Evolutionary conservation across 495 filamentous ascomycete genomes (phyloP), one percentile per base, ranked within the genome.

Genomic region (Xylaria palmicola): DNA sequence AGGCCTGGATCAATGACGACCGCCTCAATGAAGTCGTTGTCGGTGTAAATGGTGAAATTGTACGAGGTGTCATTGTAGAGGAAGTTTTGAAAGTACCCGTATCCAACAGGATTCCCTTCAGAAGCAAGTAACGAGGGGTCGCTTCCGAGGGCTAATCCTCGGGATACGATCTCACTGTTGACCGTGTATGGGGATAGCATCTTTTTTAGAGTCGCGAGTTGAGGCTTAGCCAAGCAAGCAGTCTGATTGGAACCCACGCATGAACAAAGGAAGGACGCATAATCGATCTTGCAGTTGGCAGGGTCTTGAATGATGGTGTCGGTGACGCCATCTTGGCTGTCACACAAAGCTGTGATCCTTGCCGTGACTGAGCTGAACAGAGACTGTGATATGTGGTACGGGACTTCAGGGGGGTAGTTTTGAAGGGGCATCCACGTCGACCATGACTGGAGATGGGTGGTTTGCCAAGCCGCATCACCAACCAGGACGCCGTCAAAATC

Each of bases 301-400:
- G 86, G 82, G 57, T 83, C 78, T 62, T 82, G 82, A 59, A 89
- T 83, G 66, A 89, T 84, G 24, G 77, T 80, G 63, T 89, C 87
- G 3, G 73, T 68, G 0, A 82, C 68, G 3, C 86, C 86, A 65
- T 90, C 88, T 22, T 84, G 74, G 1, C 60, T 54, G 65, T 90
- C 86, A 54, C 87, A 90, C 61, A 89, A 84, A 0, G 77, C 74
- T 17, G 88, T 39, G 30, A 88, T 80, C 61, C 86, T 83, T 0
- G 78, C 68, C 20, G 79, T 79, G 29, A 86, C 77, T 5, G 77
- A 67, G 0, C 66, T 66, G 73, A 85, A 85, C 29, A 82, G 67
- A 0, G 70, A 64, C 7, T 77, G 32, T 0, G 80, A 66, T 1
- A 90, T 79, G 48, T 80, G 83, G 7, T 74, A 76, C 0, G 77